phyloP scores from a whole-genome alignment of 495 filamentous ascomycete genomes.

The Neurospora sp. region DNA sequence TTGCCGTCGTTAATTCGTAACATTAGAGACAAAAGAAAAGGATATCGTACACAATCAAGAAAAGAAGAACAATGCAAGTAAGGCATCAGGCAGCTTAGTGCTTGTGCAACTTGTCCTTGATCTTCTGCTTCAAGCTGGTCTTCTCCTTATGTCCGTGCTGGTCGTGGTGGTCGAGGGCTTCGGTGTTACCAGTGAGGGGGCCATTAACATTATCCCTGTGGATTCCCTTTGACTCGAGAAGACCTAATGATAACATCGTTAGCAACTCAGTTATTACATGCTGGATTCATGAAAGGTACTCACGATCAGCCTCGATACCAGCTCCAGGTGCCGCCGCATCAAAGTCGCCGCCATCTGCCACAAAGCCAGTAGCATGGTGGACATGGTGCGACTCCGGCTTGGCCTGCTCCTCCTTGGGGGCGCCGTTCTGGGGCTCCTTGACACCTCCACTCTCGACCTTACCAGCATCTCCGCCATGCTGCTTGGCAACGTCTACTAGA shows the following conservation, averaged over 20 bases:
- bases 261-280: not conserved
- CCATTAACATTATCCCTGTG: slow-evolving; percentile 8
- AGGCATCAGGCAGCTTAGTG: not conserved
- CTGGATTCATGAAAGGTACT: slow-evolving; percentile 12
- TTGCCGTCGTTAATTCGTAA: not conserved
- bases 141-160: slow-evolving; percentile 17
- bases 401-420: slow-evolving; percentile 10
- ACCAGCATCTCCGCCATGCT: slow-evolving; percentile 33
- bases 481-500: slow-evolving; percentile 27
- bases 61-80: not conserved
- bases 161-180: not conserved
- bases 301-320: slow-evolving; percentile 54
- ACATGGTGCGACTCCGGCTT: not conserved
- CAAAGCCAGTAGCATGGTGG: slow-evolving; percentile 30
- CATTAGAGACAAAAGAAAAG: not conserved
- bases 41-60: not conserved
- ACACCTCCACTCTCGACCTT: not conserved
- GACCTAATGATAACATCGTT: slow-evolving; percentile 14
- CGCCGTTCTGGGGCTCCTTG: slow-evolving; percentile 2
- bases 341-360: slow-evolving; percentile 56
- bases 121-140: slow-evolving; percentile 29
- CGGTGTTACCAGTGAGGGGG: not conserved
- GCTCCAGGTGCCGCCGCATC: slow-evolving; percentile 53
- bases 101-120: slow-evolving; percentile 37
- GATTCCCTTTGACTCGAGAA: slow-evolving; percentile 35